phyloP scores from a whole-genome alignment of 176 grass and related monocot species.

The Ananas comosus region DNA sequence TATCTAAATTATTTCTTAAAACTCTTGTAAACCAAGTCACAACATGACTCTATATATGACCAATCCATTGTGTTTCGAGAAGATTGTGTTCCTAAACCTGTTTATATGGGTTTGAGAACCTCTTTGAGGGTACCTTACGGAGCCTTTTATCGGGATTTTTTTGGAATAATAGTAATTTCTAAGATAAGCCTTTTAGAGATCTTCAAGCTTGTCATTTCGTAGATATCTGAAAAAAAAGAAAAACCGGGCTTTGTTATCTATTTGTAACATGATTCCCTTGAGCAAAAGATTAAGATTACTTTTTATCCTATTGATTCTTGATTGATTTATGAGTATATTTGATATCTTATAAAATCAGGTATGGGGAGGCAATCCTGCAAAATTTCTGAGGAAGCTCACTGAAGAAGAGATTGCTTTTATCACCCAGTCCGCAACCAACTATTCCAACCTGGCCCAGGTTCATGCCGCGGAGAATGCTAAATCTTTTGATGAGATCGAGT shows the following conservation, averaged over 20 bases:
- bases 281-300: background rate
- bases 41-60: background rate
- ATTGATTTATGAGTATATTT: background rate
- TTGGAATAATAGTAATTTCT: no score
- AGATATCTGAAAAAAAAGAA: no score
- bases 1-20: background rate
- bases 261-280: no score
- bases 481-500: slow-evolving; percentile 83
- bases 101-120: background rate
- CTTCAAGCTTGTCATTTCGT: no score
- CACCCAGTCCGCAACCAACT: slow-evolving; percentile 67
- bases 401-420: slow-evolving; percentile 85
- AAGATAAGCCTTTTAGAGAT: no score
- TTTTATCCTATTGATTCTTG: background rate
- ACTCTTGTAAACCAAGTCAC: background rate
- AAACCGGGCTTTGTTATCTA: no score
- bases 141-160: background rate
- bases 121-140: background rate
- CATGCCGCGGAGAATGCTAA: slow-evolving; percentile 83
- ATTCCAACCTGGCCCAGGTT: slow-evolving; percentile 82
- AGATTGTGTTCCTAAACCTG: background rate
- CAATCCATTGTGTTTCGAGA: background rate
- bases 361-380: slow-evolving; percentile 94
- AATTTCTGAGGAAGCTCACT: slow-evolving; percentile 89
- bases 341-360: slow-evolving; percentile 42